Evolutionary conservation across 2,329 filamentous ascomycete genomes (phyloP).

Genomic region (Aspergillus ochraceoroseus): DNA sequence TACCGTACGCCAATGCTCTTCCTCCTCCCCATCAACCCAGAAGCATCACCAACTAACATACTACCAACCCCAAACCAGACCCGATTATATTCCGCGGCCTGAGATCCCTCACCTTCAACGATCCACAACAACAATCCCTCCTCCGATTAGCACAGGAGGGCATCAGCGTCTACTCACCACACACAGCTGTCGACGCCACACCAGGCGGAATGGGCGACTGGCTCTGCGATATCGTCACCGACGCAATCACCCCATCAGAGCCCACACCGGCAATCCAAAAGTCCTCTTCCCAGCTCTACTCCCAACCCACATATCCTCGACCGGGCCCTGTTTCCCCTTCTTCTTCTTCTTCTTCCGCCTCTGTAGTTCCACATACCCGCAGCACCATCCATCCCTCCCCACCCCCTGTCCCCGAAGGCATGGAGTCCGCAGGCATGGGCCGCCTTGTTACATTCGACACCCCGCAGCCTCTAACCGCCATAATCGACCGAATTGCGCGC

Average conservation of each 20-base stretch:
- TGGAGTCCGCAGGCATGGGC: constrained; percentile 56
- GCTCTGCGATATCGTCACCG: constrained; percentile 80
- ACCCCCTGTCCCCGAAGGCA: constrained; percentile 33
- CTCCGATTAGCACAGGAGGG: constrained; percentile 76
- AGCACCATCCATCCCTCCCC: constrained; percentile 51
- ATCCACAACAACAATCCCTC: constrained; percentile 82
- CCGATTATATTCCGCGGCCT: constrained; percentile 94
- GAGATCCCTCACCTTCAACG: constrained; percentile 77
- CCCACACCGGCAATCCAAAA: constrained; percentile 10
- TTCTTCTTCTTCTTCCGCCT: constrained; percentile 24
- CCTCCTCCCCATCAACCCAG: not conserved
- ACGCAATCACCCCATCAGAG: constrained; percentile 30
- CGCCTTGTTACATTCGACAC: constrained; percentile 54
- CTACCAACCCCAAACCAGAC: constrained; percentile 52
- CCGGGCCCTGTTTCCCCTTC: constrained; percentile 25
- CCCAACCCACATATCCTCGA: constrained; percentile 40
- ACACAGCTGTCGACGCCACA: constrained; percentile 89
- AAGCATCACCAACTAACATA: no score
- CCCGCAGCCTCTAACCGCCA: constrained; percentile 49
- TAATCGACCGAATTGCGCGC: constrained; percentile 59
- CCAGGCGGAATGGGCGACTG: constrained; percentile 84
- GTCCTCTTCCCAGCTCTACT: constrained; percentile 34
- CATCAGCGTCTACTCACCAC: constrained; percentile 91
- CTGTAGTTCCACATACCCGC: constrained; percentile 47
- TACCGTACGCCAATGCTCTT: constrained; percentile 70